Evolutionary conservation across 306 rosid species (phyloP).

Genomic region (Carpinus viminea): DNA sequence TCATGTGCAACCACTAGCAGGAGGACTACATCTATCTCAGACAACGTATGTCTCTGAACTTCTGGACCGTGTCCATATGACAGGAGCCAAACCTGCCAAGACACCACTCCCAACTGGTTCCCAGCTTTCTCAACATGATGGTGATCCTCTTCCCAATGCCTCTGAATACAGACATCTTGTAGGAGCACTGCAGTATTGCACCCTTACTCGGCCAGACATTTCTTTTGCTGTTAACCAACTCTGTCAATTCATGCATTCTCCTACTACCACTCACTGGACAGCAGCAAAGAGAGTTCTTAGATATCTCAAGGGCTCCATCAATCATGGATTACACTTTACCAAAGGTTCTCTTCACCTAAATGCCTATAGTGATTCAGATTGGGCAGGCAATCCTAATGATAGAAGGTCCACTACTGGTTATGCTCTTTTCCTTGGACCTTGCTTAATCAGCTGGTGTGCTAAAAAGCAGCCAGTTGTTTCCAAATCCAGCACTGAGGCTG

Average conservation of each 20-base stretch:
- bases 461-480: not conserved
- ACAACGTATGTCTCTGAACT: too few species aligned
- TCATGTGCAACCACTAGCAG: not conserved
- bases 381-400: not conserved
- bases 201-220: not conserved
- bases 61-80: not conserved
- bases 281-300: not conserved
- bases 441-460: not conserved
- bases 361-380: not conserved
- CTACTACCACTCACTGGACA: not conserved
- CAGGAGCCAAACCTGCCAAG: not conserved
- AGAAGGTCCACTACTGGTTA: not conserved
- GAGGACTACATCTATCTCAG: not conserved
- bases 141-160: not conserved
- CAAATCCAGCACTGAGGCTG: not conserved
- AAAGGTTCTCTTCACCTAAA: not conserved
- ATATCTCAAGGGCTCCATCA: not conserved
- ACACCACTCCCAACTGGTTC: not conserved
- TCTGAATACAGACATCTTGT: not conserved
- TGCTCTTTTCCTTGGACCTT: not conserved
- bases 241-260: not conserved
- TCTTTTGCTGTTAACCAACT: not conserved
- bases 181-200: not conserved
- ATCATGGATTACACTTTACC: not conserved
- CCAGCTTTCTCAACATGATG: not conserved